phyloP scores from a whole-genome alignment of 2,329 filamentous ascomycete species.

The Botrytis sinoallii region DNA sequence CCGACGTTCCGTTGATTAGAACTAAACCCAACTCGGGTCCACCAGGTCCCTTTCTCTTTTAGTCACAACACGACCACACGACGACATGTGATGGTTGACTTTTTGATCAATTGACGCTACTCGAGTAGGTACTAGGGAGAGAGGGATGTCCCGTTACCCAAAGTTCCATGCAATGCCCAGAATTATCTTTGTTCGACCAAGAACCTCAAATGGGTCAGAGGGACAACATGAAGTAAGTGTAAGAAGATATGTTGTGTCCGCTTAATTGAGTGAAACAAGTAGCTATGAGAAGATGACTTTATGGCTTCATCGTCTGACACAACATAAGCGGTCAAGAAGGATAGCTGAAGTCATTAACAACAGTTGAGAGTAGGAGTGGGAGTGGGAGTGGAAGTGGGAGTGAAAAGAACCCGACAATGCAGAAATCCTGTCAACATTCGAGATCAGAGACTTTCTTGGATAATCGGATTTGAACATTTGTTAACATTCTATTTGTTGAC shows the following conservation, averaged over 20 bases:
- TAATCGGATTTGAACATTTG: neutral
- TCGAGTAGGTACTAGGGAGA: neutral
- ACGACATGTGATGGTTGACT: neutral
- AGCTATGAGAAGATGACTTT: neutral
- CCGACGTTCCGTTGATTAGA: neutral
- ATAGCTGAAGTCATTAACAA: neutral
- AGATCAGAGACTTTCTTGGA: neutral
- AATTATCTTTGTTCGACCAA: neutral
- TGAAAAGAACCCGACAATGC: neutral
- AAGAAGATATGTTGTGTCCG: conserved; percentile 4
- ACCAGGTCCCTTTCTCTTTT: neutral
- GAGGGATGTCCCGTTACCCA: neutral
- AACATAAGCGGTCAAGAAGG: conserved; percentile 6
- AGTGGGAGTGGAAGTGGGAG: neutral
- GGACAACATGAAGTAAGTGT: neutral
- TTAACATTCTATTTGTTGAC: neutral
- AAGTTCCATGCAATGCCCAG: no score
- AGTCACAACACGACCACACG: neutral
- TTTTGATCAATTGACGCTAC: neutral
- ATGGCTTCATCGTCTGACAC: conserved; percentile 1
- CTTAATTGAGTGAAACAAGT: neutral
- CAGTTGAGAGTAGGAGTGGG: neutral
- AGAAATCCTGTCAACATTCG: neutral
- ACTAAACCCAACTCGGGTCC: conserved; percentile 9
- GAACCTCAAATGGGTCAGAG: neutral